Base-by-base conservation (phyloP, 2,329 filamentous ascomycete species). In the Fusarium nelsonii region DNA sequence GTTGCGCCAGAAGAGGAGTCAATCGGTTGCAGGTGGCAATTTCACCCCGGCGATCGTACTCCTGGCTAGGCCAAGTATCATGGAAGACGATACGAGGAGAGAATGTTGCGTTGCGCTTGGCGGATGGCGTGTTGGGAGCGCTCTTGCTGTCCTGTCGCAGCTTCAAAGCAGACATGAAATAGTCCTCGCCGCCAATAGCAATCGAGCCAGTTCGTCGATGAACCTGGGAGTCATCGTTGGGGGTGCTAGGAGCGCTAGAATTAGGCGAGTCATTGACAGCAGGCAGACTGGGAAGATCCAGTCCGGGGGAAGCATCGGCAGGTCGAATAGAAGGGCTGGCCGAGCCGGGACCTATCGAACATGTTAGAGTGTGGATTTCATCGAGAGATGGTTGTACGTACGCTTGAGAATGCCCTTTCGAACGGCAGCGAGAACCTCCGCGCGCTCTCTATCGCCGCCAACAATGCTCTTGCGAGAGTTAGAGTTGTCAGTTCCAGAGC, bases 1-100 rank as follows among this genome's bases (percentile, higher is more conserved):
- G 96, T 82, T 99, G 96, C 45, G 96, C 96, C 68, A 99, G 88
- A 87, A 97, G 94, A 14, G 96, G 96, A 49, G 96, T 99, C 72
- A 99, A 85, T 71, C 95, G 92, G 78, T 99, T 99, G 88, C 96
- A 99, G 2, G 96, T 99, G 12, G 96, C 94, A 81, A 98, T 92
- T 65, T 99, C 96, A 56, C 96, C 96, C 55, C 96, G 90, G 66
- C 96, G 92, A 79, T 99, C 96, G 77, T 99, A 99, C 79, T 99
- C 96, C 74, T 92, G 91, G 76, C 91, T 93, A 4, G 94, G 94
- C 94, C 94, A 99, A 9, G 94, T 98, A 76, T 99, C 96, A 78
- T 97, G 90, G 78, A 97, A 98, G 68, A 97, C 90, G 52, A 98
- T 93, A 40, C 95, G 90, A 46, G 95, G 95, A 75, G 94, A 98